Base-by-base conservation (phyloP, 768 basidiomycete species). In the Boletus reticuloceps region DNA sequence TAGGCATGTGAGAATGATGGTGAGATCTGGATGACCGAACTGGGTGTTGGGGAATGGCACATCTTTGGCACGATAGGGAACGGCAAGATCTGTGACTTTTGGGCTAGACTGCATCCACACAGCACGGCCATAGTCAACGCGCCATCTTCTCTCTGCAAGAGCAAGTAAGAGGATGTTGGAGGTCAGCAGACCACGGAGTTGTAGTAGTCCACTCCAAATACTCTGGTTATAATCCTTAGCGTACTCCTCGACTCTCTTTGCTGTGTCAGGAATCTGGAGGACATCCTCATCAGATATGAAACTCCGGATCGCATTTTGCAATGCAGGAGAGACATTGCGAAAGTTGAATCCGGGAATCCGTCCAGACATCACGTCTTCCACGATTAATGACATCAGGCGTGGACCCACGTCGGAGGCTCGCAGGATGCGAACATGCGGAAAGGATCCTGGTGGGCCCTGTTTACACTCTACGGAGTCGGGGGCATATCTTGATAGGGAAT, bases 381-480 rank as follows among this genome's bases (percentile, higher is more conserved):
- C 29, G 1, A 48, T 38, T 31, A n/a, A 25, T 27, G 37, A 48
- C 4, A 11, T 16, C 17, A 48, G 25, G 19, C 6, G 17, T 43
- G 4, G 32, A 43, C 20, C 20, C 9, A 27, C 12, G 1, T 27
- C 32, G 4, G 50, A 12, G 16, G 14, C 4, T 36, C 7, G 12
- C 13, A 44, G 2, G 13, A 36, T 25, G 34, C 22, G 17, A n/a
- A 27, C 2, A 16, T 36, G 42, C 13, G 34, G 34, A 36, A 36
- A 36, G 12, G 34, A 36, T 36, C 34, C 34, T 12, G 34, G 34
- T 36, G 14, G 42, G 5, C 42, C 42, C 6, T 14, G 6, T 1
- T 50, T 38, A 6, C 51, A 43, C 36, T 65, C 57, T 17, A 58
- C 19, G 12, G 22, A 46, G 20, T 39, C 16, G 0, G 55, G 47